Evolutionary conservation across 2,329 filamentous ascomycete species (phyloP), one percentile per base, ranked within the genome.

Genomic region (Sclerotinia trifoliorum): DNA sequence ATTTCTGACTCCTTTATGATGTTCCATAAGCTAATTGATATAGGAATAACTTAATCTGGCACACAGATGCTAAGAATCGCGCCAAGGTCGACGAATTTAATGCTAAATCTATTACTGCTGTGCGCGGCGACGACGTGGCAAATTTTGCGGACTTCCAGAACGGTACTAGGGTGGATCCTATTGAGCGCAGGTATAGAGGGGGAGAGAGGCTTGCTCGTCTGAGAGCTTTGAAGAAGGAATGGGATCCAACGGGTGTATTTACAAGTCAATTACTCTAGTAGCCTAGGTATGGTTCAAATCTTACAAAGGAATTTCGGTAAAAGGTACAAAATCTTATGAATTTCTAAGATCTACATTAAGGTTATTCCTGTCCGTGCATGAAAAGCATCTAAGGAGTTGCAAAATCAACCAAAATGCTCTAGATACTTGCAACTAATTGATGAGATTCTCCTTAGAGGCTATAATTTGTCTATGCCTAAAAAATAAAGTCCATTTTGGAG

Each of bases 11-110:
- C 13, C 17, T 26, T 51, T n/a, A 3, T 49, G 19, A 49, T 49
- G 8, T 32, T 15, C 21, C 6, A n/a, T 29, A 24, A 24, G 26
- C 24, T 62, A 26, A 46, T 17, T 21, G 3, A 3, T 26, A 11
- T 54, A 62, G 65, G 17, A 67, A 67, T 19, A 67, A 67, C 19
- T 46, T 62, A 24, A 54, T 67, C 24, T 67, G 65, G 65, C 65
- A 67, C 26, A 67, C 48, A 2, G 46, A 67, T 48, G 6, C 26
- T 3, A 67, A 67, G 35, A 67, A 46, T 19, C 46, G 57, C 2
- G 7, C 32, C 6, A 52, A 42, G 29, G 65, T 62, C 15, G 48
- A 61, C 26, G 48, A 55, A 21, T 67, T 48, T 3, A 67, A 62
- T 35, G 46, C 32, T 13, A 19, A 46, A 24, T 52, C 8, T 35